Evolutionary conservation across 805 yeast species (phyloP), one percentile per base, ranked within the genome.

Genomic region (Ogataea ganodermae): DNA sequence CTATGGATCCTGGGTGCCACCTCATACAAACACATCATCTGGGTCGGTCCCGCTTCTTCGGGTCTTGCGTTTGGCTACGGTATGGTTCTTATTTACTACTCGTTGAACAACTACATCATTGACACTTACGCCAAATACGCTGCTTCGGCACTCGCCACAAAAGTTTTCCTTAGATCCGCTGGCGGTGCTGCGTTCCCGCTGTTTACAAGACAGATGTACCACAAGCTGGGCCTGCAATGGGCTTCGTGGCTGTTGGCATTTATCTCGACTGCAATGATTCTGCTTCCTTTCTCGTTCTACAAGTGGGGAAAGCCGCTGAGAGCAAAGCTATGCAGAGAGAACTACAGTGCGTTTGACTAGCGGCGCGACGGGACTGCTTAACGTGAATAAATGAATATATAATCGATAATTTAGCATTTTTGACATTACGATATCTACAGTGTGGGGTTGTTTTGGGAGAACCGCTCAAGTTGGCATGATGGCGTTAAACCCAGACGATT

Each of bases 161-260:
- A 86, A 63, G 92, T 86, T 24, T 86, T 86, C 59, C 71, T 86
- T 57, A 78, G 95, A 74, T 77, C 85, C 57, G 86, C 89, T 17
- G 91, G 90, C 60, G 95, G 94, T 72, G 92, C 90, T 22, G 92
- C 90, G 0, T 85, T 86, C 77, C 91, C 92, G 50, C 71, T 86
- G 56, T 86, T 86, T 63, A 80, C 86, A n/a, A 80, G 82, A 31
- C 92, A 85, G 67, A 86, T 86, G 92, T 86, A 86, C 65, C 78
- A 79, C 51, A 80, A 72, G 45, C 67, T 86, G 59, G 92, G 92
- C 4, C 69, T 86, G 44, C 83, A 83, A 53, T 86, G 94, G 94
- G 95, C 90, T 18, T 76, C 83, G 58, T 86, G 86, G 83, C 71
- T 86, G 50, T 71, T 86, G 61, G 92, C 90, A 0, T 86, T 86